Conservation (phyloP, 2,329 filamentous ascomycete genomes). For the Alternaria gaisen region DNA sequence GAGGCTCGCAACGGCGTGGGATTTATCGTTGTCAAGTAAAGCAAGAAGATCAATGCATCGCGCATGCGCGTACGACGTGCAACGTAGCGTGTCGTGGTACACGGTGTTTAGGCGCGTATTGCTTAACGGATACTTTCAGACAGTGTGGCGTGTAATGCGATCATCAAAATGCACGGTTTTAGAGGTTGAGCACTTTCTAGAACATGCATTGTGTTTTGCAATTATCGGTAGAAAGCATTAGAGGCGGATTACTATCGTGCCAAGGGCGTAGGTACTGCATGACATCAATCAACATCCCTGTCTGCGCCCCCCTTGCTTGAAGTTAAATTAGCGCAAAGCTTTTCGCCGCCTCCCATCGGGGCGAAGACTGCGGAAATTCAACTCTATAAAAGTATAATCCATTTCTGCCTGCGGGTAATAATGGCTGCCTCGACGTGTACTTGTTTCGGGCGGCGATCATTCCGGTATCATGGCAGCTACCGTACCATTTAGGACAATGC, state of each 20-base stretch:
- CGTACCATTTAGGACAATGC: not conserved
- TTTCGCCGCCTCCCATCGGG: slow-evolving; percentile 15
- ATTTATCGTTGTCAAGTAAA: slow-evolving; percentile 67
- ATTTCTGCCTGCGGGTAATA: not conserved
- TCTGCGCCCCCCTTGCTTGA: slow-evolving; percentile 19
- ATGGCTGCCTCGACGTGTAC: not conserved
- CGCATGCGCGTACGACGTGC: slow-evolving; percentile 40
- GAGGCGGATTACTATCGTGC: slow-evolving; percentile 1
- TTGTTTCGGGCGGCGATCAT: not conserved
- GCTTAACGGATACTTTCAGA: slow-evolving; percentile 12
- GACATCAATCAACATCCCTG: slow-evolving; percentile 16
- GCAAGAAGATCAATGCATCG: slow-evolving; percentile 37
- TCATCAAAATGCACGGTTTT: slow-evolving; percentile 17
- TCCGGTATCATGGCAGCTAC: not conserved
- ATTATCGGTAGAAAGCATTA: slow-evolving; percentile 3
- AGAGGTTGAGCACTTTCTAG: slow-evolving; percentile 12
- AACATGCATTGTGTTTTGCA: not conserved
- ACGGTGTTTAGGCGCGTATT: slow-evolving; percentile 30
- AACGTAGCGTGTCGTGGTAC: slow-evolving; percentile 29
- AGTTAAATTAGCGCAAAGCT: slow-evolving; percentile 18
- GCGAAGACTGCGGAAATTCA: slow-evolving; percentile 20
- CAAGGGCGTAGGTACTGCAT: slow-evolving; percentile 5
- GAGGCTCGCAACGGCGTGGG: slow-evolving; percentile 66
- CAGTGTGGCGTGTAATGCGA: slow-evolving; percentile 17
- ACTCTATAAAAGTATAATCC: slow-evolving; percentile 1